Evolutionary conservation across 768 basidiomycete species (phyloP).

Genomic region (Podaxis sp.): DNA sequence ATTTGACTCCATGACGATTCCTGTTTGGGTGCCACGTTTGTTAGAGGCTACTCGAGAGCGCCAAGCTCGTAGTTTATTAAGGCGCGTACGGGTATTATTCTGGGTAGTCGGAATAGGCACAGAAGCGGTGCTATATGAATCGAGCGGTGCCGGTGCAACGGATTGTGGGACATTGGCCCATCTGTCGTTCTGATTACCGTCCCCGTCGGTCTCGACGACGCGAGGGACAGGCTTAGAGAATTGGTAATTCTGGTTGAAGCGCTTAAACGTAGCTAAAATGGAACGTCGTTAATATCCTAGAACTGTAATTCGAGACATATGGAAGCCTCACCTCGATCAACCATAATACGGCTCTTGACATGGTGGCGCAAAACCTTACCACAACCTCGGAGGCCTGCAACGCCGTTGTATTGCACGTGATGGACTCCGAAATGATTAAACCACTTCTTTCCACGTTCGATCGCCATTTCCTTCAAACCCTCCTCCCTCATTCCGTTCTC

Average conservation of each 20-base stretch:
- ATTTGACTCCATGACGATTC: slow-evolving; percentile 17
- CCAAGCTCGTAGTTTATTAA: background rate
- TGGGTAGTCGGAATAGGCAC: background rate
- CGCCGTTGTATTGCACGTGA: slow-evolving; percentile 57
- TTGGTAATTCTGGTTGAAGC: slow-evolving; percentile 50
- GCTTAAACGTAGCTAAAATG: slow-evolving; percentile 44
- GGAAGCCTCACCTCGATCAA: slow-evolving; percentile 47
- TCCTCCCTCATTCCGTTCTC: slow-evolving; percentile 27
- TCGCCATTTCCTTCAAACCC: slow-evolving; percentile 35
- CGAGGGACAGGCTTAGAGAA: slow-evolving; percentile 38
- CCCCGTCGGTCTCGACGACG: slow-evolving; percentile 17
- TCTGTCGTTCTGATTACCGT: background rate
- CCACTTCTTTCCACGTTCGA: slow-evolving; percentile 60
- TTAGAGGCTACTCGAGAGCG: background rate
- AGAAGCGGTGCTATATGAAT: slow-evolving; percentile 25
- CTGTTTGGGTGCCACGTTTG: background rate
- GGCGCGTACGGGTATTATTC: no score
- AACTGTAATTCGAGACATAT: background rate
- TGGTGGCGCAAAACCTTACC: slow-evolving; percentile 47
- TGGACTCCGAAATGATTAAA: slow-evolving; percentile 49
- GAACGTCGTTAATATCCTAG: background rate
- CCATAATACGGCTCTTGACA: slow-evolving; percentile 58
- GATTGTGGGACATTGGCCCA: background rate
- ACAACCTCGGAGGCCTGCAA: slow-evolving; percentile 39
- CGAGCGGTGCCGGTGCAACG: slow-evolving; percentile 1